Base-by-base conservation (phyloP, 192 early-diverging fungal genomes). In the Umbelopsis isabellina region DNA sequence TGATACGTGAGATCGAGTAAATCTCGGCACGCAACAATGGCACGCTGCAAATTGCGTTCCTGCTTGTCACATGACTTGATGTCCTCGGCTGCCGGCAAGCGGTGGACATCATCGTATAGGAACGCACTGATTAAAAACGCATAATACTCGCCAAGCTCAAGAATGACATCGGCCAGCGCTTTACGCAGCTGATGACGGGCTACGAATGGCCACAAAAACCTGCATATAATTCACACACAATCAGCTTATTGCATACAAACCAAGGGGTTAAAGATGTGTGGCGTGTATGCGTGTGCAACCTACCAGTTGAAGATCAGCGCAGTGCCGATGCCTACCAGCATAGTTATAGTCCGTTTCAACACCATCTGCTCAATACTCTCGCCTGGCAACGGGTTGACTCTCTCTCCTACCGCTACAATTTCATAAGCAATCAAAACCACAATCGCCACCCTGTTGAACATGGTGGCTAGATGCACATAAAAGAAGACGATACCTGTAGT, bases 151-250 rank as follows among this genome's bases (percentile, higher is more conserved):
- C 79, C 84, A n/a, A 84, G 70, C 65, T 83, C 72, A 41, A 67
- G 68, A 18, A 86, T 80, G 12, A 80, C 65, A 16, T 67, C 48
- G 1, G 80, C 74, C n/a, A 86, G 72, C 23, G 80, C 77, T 50
- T 88, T 86, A 15, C 91, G 86, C 44, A 91, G 72, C 13, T 88
- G 83, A 46, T 88, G 87, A 4, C 91, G 86, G 0, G 92, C 92
- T 33, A 92, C 86, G 61, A 88, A 92, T 12, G 92, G 89, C 86
- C 87, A 90, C 23, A 90, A 73, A 74, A 85, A 78, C 77, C 84
- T 77, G 21, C 80, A 41, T 4, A 5, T 41, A 30, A 30, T 30
- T 30, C 3, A 2, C 27, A 9, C 37, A 41, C 10, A 10, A 41
- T 41, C 6, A 41, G 37, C 37, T 30, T 41, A 41, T 41, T 41